phyloP scores from a whole-genome alignment of 1,284 basidiomycete species.

The Ustilago nuda region DNA sequence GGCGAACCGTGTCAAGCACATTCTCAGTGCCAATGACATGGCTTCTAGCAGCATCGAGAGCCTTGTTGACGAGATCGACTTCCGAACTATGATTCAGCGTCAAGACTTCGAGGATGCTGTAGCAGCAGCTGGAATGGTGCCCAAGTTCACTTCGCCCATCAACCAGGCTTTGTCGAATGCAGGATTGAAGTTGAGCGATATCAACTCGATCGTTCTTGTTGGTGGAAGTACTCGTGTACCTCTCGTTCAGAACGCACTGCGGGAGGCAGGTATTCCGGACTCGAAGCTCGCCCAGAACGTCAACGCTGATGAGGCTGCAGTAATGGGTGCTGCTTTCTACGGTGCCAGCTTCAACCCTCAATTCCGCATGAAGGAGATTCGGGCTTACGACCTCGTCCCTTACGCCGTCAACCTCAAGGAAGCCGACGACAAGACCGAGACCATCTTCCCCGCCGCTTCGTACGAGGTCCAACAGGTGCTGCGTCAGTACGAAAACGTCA shows the following conservation, averaged over 20 bases:
- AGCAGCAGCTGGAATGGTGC: conserved; percentile 34
- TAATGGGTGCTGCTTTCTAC: conserved; percentile 89
- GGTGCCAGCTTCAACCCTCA: conserved; percentile 88
- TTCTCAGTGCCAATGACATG: conserved; percentile 91
- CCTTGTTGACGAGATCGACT: conserved; percentile 89
- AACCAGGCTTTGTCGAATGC: conserved; percentile 80
- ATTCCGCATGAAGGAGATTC: conserved; percentile 95
- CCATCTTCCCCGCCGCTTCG: conserved; percentile 57
- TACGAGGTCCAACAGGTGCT: conserved; percentile 40
- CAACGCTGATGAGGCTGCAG: conserved; percentile 96
- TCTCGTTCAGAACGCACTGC: conserved; percentile 79
- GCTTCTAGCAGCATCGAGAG: conserved; percentile 84
- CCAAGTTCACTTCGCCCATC: conserved; percentile 71
- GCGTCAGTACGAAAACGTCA: conserved; percentile 49
- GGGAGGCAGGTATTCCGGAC: conserved; percentile 63
- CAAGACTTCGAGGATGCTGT: conserved; percentile 78
- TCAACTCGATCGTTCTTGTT: conserved; percentile 89
- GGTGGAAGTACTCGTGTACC: conserved; percentile 91
- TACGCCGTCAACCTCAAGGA: conserved; percentile 60
- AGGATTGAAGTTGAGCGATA: conserved; percentile 77
- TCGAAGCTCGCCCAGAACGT: conserved; percentile 77
- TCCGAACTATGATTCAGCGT: conserved; percentile 81
- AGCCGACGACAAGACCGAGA: conserved; percentile 46
- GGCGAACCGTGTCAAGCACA: conserved; percentile 87
- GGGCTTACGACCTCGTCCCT: conserved; percentile 76